phyloP scores from a whole-genome alignment of 73 alveolate species.

The Tetrahymena malaccensis region DNA sequence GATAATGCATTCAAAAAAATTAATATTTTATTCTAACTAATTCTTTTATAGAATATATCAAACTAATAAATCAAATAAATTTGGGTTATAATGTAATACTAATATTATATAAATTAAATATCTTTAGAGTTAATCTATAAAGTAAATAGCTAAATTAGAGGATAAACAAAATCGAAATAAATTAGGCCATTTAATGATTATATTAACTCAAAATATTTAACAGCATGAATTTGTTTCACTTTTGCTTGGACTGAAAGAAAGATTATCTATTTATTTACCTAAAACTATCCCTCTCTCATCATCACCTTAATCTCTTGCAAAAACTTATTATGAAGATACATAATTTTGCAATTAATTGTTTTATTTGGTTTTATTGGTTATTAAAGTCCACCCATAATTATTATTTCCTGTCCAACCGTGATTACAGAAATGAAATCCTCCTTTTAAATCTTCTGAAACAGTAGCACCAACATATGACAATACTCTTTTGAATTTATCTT shows the following conservation, averaged over 20 bases:
- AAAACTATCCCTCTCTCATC: background rate
- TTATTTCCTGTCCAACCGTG: background rate
- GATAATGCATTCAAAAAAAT: too few relatives aligned
- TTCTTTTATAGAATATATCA: too few relatives aligned
- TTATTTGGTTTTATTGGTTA: background rate
- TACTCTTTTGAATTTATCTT: background rate
- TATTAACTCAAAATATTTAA: background rate
- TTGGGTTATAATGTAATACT: too few relatives aligned
- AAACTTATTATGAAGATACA: background rate
- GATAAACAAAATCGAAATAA: too few relatives aligned
- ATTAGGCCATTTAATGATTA: too few relatives aligned
- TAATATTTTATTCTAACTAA: too few relatives aligned
- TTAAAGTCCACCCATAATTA: background rate
- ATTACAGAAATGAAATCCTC: background rate
- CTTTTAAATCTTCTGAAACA: background rate
- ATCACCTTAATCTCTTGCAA: background rate
- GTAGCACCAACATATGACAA: background rate
- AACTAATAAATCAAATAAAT: too few relatives aligned
- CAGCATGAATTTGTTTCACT: background rate
- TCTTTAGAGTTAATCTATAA: too few relatives aligned
- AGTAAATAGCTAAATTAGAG: too few relatives aligned
- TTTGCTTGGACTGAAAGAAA: background rate
- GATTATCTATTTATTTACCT: background rate
- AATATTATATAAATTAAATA: too few relatives aligned
- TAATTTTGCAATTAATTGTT: background rate